Base-by-base conservation (phyloP, 1,284 basidiomycete genomes). In the Wallemia mellicola region DNA sequence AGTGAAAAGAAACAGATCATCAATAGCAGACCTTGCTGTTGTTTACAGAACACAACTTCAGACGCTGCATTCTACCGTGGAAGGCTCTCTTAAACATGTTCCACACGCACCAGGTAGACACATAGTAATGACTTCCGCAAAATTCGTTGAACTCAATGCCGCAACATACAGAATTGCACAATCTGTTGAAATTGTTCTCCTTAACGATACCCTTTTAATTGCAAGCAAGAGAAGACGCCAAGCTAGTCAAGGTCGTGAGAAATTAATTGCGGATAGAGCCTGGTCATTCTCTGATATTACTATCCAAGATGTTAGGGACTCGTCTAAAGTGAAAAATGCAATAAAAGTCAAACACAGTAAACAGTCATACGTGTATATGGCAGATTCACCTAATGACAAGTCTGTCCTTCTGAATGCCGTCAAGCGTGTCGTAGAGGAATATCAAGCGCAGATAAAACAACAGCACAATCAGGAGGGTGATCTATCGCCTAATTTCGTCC, bases 51-150 rank as follows among this genome's bases (percentile, higher is more conserved):
- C 83, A 38, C 92, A 98, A 71, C 83, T 98, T 74, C 85, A 89
- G 64, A 79, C 80, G 1, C 74, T 98, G 0, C 94, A 94, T 72
- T 74, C 84, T 2, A 82, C 83, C 59, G 85, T 98, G 63, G 88
- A 95, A 67, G 92, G 94, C n/a, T 87, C 89, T 0, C 83, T 89
- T 64, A 95, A 95, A 69, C 91, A 92, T 67, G 80, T 91, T 1
- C 89, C 91, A 0, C 81, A 85, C 5, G 82, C 81, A 0, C 81
- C 87, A 0, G 91, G 89, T 1, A 76, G 92, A 60, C 92, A 96
- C 67, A 78, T 98, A 60, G 79, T 96, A 26, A 76, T 79, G 19
- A 91, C 96, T 69, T 79, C 86, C 60, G 82, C 87, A 61, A 79
- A 80, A 28, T 82, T 95, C 59, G 76, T 82, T 62, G 80, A 86